Base-by-base conservation (phyloP, 75 land plant genomes). In the Chamaecyparis obtusa region DNA sequence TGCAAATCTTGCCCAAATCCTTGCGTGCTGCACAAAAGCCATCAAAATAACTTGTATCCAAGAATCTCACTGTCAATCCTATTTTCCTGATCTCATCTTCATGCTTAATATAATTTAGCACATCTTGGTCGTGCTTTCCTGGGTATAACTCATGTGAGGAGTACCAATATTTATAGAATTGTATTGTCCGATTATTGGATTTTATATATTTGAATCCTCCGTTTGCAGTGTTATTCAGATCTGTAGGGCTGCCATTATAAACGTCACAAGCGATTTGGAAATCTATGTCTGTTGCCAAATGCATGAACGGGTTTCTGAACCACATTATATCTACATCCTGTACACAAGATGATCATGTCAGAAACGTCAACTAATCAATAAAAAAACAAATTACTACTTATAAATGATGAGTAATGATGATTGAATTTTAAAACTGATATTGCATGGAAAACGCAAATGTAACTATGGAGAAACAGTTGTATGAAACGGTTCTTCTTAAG, bases 301-400 rank as follows among this genome's bases (percentile, higher is more conserved):
- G 88, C 14, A 44, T 17, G 80, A 97, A 93, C 41, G 99, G 99
- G 86, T 97, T 90, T 41, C 96, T 90, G 85, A 97, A 86, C 99
- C 99, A 97, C 87, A 95, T 35, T 17, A 97, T 85, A 90, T 97
- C 99, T 51, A 95, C 93, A 91, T 97, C 99, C 99, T 97, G 92
- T 57, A 90, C 41, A 74, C 84, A 30, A 8, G 35, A 36, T 85
- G 27, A 85, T 51, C 16, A 51, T 51, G 55, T 51, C 55, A 51
- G 16, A 13, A 51, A 14, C 11, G 13, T 49, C 55, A 51, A 14
- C 55, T 14, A 51, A 51, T 51, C 55, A 14, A 14, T 51, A 51
- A 11, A 11, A 51, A 14, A 14, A 3, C 55, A 51, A 39, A 49
- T 49, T 49, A 11, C 54, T 1, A 49, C 54, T 10, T 11, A 49